phyloP scores from a whole-genome alignment of 495 filamentous ascomycete genomes.

The Cladorrhinum samala region DNA sequence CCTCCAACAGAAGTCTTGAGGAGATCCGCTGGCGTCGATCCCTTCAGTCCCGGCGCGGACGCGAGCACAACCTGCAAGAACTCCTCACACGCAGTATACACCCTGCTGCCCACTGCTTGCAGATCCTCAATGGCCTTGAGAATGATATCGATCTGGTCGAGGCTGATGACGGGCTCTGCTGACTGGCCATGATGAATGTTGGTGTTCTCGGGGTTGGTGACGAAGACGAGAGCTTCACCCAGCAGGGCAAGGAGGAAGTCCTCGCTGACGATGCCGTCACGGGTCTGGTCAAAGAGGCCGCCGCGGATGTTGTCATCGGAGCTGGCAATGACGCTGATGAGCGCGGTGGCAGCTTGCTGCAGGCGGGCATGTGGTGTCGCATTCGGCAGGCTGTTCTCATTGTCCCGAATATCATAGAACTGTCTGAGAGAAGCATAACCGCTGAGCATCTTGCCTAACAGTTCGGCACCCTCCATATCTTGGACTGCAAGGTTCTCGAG shows the following conservation, averaged over 20 bases:
- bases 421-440: constrained; percentile 83
- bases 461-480: constrained; percentile 70
- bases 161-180: constrained; percentile 39
- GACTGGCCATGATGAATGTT: constrained; percentile 19
- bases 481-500: constrained; percentile 57
- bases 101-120: constrained; percentile 63
- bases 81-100: constrained; percentile 63
- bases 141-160: constrained; percentile 65
- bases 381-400: constrained; percentile 31
- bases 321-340: constrained; percentile 73
- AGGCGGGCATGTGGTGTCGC: constrained; percentile 44
- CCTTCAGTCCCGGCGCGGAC: constrained; percentile 37
- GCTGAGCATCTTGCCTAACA: constrained; percentile 75
- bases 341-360: constrained; percentile 60
- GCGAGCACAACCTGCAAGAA: constrained; percentile 55
- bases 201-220: constrained; percentile 48
- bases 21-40: constrained; percentile 53
- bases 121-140: constrained; percentile 79
- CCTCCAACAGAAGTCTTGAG: constrained; percentile 59
- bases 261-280: constrained; percentile 74
- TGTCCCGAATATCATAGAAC: constrained; percentile 80
- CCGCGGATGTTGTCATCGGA: constrained; percentile 84
- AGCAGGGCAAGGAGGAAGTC: constrained; percentile 78
- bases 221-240: constrained; percentile 73
- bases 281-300: constrained; percentile 71